These are phyloP conservation scores for Casuarina cunninghamiana DNA, from an alignment of 306 rosid species.

Conservation along the genomic window DNA sequence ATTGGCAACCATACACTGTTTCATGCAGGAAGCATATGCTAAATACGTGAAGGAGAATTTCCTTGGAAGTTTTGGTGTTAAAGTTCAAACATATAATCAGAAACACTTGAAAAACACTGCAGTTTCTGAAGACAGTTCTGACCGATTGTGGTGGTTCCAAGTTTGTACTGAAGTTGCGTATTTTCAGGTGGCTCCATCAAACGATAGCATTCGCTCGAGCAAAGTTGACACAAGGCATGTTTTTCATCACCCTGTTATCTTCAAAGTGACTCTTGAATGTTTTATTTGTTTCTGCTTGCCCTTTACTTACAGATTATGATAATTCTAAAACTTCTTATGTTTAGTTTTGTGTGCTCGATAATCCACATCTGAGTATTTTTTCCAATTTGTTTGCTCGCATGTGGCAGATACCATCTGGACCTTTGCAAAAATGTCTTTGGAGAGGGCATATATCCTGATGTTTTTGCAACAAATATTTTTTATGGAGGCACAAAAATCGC, in stretches of 20 bases:
- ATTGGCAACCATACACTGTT: constrained; percentile 26
- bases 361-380: constrained; percentile 16
- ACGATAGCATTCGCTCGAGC: constrained; percentile 83
- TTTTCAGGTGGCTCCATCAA: constrained; percentile 95
- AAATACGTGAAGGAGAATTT: constrained; percentile 67
- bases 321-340: constrained; percentile 5
- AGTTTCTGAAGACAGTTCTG: constrained; percentile 50
- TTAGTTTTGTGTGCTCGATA: constrained; percentile 4
- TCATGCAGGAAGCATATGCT: constrained; percentile 73
- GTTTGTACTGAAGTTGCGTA: constrained; percentile 95
- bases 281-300: neutral
- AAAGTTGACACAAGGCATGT: constrained; percentile 69
- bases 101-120: constrained; percentile 66
- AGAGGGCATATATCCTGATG: constrained; percentile 82
- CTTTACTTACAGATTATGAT: constrained; percentile 1
- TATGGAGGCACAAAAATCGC: constrained; percentile 93
- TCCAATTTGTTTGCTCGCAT: constrained; percentile 19
- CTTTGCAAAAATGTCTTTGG: constrained; percentile 95
- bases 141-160: constrained; percentile 97
- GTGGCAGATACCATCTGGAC: constrained; percentile 84
- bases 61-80: constrained; percentile 47
- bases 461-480: constrained; percentile 67
- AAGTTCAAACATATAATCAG: constrained; percentile 56
- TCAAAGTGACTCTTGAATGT: constrained; percentile 9
- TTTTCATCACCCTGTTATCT: constrained; percentile 23